phyloP scores from a whole-genome alignment of 192 early-diverging fungal genomes.

The Thoreauomyces humboldtii region DNA sequence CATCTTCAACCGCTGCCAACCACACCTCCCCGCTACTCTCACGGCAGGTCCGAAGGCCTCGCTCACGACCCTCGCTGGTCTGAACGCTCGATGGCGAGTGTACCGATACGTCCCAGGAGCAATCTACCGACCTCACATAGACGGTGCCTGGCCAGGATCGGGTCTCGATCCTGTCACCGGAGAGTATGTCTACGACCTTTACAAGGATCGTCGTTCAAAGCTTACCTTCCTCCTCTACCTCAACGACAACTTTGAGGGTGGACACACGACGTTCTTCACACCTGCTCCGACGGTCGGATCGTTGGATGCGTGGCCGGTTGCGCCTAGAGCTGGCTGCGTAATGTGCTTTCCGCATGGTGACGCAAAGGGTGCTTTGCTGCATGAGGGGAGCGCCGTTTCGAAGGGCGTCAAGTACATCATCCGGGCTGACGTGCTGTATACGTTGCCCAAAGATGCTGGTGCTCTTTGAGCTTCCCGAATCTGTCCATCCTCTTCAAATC shows the following conservation, averaged over 20 bases:
- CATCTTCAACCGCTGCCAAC: slow-evolving; percentile 48
- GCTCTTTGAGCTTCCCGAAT: no score
- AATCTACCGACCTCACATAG: slow-evolving; percentile 65
- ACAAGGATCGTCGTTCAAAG: slow-evolving; percentile 32
- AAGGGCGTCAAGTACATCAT: slow-evolving; percentile 50
- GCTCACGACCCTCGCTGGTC: slow-evolving; percentile 40
- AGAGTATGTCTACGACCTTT: slow-evolving; percentile 60
- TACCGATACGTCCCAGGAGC: slow-evolving; percentile 66
- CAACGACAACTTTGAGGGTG: slow-evolving; percentile 51
- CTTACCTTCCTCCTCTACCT: slow-evolving; percentile 50
- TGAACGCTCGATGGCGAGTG: slow-evolving; percentile 63
- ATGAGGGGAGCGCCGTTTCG: slow-evolving; percentile 45
- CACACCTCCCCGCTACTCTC: slow-evolving; percentile 42
- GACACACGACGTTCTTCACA: slow-evolving; percentile 48
- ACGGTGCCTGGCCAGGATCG: slow-evolving; percentile 67
- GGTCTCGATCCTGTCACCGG: slow-evolving; percentile 51
- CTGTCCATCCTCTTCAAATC: no score
- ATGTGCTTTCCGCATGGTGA: slow-evolving; percentile 52
- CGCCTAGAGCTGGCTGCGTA: slow-evolving; percentile 39
- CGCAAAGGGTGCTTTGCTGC: slow-evolving; percentile 42
- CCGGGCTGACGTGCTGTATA: slow-evolving; percentile 49
- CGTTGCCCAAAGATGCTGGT: slow-evolving; percentile 10
- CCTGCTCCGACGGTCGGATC: slow-evolving; percentile 32
- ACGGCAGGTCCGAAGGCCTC: neutral
- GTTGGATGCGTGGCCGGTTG: slow-evolving; percentile 43